Conservation (phyloP, 208 protist genomes). For the Wallacemonas sp. region DNA sequence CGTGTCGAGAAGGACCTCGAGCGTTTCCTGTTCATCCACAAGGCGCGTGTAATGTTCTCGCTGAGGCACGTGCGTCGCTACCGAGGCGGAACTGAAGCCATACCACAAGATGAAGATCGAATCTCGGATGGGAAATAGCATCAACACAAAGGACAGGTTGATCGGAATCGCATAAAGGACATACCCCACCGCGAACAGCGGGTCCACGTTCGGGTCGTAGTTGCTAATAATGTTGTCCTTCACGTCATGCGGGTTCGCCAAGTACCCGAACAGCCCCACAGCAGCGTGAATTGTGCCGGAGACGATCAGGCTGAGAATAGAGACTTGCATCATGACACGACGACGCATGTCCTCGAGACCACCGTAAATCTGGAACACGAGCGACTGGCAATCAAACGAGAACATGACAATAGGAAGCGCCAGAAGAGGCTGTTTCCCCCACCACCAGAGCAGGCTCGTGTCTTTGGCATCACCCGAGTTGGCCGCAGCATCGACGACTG, state of each 20-base stretch:
- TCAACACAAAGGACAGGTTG: constrained; percentile 57
- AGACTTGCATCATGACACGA: constrained; percentile 58
- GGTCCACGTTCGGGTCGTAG: constrained; percentile 64
- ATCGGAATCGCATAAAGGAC: constrained; percentile 59
- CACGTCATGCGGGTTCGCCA: constrained; percentile 52
- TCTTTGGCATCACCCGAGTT: neutral
- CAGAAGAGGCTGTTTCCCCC: constrained; percentile 44
- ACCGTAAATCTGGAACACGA: constrained; percentile 81
- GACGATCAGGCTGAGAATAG: constrained; percentile 47
- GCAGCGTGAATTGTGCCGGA: constrained; percentile 52
- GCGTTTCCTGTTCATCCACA: constrained; percentile 34
- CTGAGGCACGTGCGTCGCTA: constrained; percentile 62
- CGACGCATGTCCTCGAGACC: constrained; percentile 59
- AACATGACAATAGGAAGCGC: constrained; percentile 81
- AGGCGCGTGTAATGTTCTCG: constrained; percentile 42
- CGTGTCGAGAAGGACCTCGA: constrained; percentile 23
- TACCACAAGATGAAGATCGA: constrained; percentile 81
- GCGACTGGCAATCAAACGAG: constrained; percentile 80
- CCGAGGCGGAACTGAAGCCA: constrained; percentile 59
- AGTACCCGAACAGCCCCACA: constrained; percentile 76
- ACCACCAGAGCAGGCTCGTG: constrained; percentile 32
- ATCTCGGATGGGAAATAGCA: constrained; percentile 81
- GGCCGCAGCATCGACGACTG: neutral
- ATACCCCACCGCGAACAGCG: constrained; percentile 63
- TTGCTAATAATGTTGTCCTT: constrained; percentile 79